Percentiles rank a stretch among this genome's conserved stretches.
These are phyloP conservation scores for Tetrapisispora arboricola DNA, from an alignment of 805 yeast species.

Conservation along the genomic window DNA sequence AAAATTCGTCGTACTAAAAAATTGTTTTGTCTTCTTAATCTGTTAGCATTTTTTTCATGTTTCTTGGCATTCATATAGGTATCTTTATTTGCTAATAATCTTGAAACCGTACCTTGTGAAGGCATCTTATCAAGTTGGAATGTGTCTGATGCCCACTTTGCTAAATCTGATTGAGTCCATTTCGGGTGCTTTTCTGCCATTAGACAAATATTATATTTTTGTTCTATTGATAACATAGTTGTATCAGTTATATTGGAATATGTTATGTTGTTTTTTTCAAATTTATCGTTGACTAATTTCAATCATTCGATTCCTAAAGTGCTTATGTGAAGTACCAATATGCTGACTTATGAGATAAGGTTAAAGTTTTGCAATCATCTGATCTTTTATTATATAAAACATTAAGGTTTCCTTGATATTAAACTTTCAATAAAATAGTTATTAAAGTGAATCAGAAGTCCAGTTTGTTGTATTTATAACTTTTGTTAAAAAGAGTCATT, in stretches of 20 bases:
- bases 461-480: too few relatives aligned
- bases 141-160: slow-evolving; percentile 52
- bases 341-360: too few relatives aligned
- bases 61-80: slow-evolving; percentile 31
- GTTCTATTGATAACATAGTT: slow-evolving; percentile 29
- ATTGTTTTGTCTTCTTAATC: slow-evolving; percentile 42
- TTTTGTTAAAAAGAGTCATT: too few relatives aligned
- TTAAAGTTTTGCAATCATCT: too few relatives aligned
- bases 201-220: slow-evolving; percentile 55
- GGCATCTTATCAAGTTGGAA: slow-evolving; percentile 47
- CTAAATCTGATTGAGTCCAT: slow-evolving; percentile 58
- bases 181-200: slow-evolving; percentile 57
- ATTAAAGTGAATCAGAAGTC: too few relatives aligned
- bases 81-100: slow-evolving; percentile 47
- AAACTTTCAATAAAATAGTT: too few relatives aligned
- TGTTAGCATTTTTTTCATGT: slow-evolving; percentile 40
- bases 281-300: too few relatives aligned
- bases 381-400: too few relatives aligned
- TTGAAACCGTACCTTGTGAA: slow-evolving; percentile 56
- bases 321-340: too few relatives aligned
- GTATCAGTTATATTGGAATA: background rate
- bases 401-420: too few relatives aligned
- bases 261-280: too few relatives aligned
- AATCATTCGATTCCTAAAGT: too few relatives aligned
- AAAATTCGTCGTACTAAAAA: slow-evolving; percentile 46